Base-by-base conservation (phyloP, 192 early-diverging fungal genomes). In the Entrophospora sp. region DNA sequence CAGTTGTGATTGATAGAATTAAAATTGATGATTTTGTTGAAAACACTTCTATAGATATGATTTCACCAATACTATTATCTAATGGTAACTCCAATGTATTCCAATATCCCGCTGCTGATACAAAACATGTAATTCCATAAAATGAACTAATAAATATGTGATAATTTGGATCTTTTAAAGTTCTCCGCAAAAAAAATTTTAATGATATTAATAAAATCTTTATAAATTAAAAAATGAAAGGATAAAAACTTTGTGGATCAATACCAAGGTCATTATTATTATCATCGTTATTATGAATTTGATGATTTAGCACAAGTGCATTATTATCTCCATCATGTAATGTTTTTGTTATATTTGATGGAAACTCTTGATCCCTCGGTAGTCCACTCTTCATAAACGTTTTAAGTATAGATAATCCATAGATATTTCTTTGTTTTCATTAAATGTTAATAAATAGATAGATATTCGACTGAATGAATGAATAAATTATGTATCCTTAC, bases 91-190 rank as follows among this genome's bases (percentile, higher is more conserved):
- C 49, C 6, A 66, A 12, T 3, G 37, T 55, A 53, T 53, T 66
- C 64, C 64, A 66, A 42, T 51, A 31, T 3, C 51, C 27, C 22
- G 36, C 13, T 1, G 51, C 49, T 3, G 46, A 38, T 18, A 53
- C 8, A 10, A 66, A 66, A 42, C 64, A 66, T 30, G 38, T 55
- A 20, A 66, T 18, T 0, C 46, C 51, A 31, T 66, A 55, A 22
- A 66, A 66, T 13, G 49, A 37, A n/a, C 64, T 66, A 28, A 53
- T 49, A n/a, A 66, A 53, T 37, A 66, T 22, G 53, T 53, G 64
- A 13, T 53, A 8, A 14, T n/a, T n/a, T n/a, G n/a, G n/a, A n/a
- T n/a, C n/a, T n/a, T n/a, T n/a, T 53, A 27, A 0, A 28, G 32
- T 36, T 48, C 46, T 64, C 13, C 12, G 18, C 16, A 25, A 42